Conservation (phyloP, 257 asterid genomes). For the Solanum lycopersicoides region DNA sequence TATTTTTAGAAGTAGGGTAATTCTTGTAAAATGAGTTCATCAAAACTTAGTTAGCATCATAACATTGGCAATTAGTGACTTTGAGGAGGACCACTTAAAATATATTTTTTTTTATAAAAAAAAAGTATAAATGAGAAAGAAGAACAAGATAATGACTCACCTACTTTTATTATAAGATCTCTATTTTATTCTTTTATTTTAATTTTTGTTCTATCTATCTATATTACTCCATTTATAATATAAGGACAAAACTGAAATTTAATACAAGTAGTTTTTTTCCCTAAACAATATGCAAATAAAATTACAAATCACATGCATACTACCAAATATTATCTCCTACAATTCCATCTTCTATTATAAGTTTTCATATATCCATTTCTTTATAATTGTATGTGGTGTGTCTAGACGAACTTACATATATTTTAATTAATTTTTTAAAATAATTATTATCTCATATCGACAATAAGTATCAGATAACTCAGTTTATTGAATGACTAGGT, state of each 20-base stretch:
- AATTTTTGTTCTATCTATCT: not conserved
- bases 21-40: not conserved
- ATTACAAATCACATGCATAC: not conserved
- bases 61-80: not conserved
- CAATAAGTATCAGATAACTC: not conserved
- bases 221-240: not conserved
- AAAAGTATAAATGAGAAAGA: not conserved
- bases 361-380: no score
- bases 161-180: not conserved
- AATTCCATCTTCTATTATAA: not conserved
- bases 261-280: not conserved
- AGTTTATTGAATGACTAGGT: no score
- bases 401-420: no score
- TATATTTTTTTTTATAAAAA: no score
- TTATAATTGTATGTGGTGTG: no score
- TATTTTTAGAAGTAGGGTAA: not conserved
- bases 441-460: no score
- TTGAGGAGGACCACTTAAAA: not conserved
- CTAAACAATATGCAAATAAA: not conserved
- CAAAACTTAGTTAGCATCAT: not conserved
- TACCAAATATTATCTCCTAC: not conserved
- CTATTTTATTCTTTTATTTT: not conserved
- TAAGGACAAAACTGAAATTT: not conserved
- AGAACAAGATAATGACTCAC: not conserved
- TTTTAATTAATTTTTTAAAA: no score